phyloP scores from a whole-genome alignment of 345 rosid species.

The Passiflora organensis region DNA sequence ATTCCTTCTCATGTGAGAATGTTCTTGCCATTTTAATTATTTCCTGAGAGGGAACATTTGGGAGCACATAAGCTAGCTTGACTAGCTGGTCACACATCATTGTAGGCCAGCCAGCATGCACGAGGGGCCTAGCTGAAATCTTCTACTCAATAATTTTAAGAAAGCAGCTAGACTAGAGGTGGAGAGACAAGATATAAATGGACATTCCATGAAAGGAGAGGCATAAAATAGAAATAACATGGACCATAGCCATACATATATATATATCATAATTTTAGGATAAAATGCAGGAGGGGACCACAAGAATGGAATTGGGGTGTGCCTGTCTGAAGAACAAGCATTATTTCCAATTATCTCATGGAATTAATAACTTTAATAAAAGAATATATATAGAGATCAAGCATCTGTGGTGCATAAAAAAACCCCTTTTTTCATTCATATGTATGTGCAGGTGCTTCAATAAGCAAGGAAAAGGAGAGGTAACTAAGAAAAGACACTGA shows the following conservation, averaged over 20 bases:
- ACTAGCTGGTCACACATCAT: too few relatives aligned
- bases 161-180: background rate
- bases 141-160: background rate
- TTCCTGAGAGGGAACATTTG: too few relatives aligned
- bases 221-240: constrained; percentile 12
- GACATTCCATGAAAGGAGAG: background rate
- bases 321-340: too few relatives aligned
- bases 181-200: background rate
- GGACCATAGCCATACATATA: constrained; percentile 19
- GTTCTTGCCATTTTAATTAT: too few relatives aligned
- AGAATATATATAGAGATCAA: constrained; percentile 11
- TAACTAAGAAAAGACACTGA: constrained; percentile 6
- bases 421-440: constrained; percentile 14
- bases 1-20: too few relatives aligned
- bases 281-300: constrained; percentile 33
- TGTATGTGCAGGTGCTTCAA: background rate
- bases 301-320: background rate
- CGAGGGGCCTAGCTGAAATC: background rate
- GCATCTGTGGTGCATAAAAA: constrained; percentile 20
- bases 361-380: constrained; percentile 9
- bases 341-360: too few relatives aligned
- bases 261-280: constrained; percentile 13
- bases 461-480: background rate
- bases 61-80: too few relatives aligned
- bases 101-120: background rate